Percentiles rank a stretch among this genome's conserved stretches.
Evolutionary conservation across 768 basidiomycete genomes (phyloP).

Genomic region (Kwoniella europaea): DNA sequence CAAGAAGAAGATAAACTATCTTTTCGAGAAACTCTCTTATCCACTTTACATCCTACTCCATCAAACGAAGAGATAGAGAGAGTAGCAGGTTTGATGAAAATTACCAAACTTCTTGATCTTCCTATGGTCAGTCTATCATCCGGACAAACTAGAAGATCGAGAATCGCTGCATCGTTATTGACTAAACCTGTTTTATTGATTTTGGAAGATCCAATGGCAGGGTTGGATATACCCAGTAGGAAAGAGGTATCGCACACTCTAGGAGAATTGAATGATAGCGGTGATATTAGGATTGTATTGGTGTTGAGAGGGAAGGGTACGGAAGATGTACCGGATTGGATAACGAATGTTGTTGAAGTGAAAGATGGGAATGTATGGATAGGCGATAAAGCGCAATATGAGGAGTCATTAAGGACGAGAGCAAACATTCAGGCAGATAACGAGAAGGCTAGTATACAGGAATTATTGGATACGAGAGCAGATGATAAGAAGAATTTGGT

Average conservation of each 20-base stretch:
- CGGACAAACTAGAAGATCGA: constrained; percentile 85
- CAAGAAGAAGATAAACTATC: constrained; percentile 82
- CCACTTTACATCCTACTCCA: constrained; percentile 34
- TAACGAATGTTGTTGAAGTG: constrained; percentile 53
- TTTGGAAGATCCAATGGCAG: constrained; percentile 78
- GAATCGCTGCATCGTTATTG: constrained; percentile 78
- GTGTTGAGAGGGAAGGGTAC: constrained; percentile 52
- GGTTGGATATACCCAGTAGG: constrained; percentile 52
- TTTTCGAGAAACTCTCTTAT: constrained; percentile 68
- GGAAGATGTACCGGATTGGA: constrained; percentile 51
- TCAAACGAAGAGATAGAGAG: constrained; percentile 61
- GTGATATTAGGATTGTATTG: constrained; percentile 45
- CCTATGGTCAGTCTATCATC: constrained; percentile 85
- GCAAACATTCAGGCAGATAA: not conserved
- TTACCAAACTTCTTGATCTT: constrained; percentile 73
- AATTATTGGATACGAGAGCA: not conserved
- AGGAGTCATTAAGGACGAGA: constrained; percentile 2
- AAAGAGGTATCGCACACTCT: constrained; percentile 49
- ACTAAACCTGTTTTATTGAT: constrained; percentile 73
- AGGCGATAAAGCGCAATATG: constrained; percentile 63
- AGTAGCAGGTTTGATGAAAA: constrained; percentile 66
- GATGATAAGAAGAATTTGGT: constrained; percentile 56
- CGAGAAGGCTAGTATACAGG: constrained; percentile 9
- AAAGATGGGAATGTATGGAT: constrained; percentile 61
- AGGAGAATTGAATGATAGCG: constrained; percentile 44